Conservation (phyloP, 202 grass and related monocot genomes). For the Zizania palustris region DNA sequence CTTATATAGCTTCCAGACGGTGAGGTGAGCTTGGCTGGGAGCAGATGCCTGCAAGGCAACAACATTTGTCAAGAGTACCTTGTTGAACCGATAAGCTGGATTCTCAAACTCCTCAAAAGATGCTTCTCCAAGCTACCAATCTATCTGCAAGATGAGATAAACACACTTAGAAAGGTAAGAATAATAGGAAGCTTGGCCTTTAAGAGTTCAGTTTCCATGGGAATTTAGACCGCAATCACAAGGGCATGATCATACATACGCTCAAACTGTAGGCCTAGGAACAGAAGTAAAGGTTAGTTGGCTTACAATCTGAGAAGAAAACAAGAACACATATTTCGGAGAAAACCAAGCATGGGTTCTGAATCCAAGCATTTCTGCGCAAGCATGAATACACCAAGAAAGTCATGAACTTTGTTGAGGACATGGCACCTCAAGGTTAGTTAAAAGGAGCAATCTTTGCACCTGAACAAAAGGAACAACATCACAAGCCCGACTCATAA, state of each 20-base stretch:
- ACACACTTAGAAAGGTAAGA: conserved; percentile 32
- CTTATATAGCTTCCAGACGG: too few relatives aligned
- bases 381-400: too few relatives aligned
- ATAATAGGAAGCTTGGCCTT: conserved; percentile 33
- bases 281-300: too few relatives aligned
- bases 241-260: too few relatives aligned
- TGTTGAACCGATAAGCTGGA: too few relatives aligned
- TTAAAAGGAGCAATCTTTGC: conserved; percentile 39
- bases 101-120: conserved; percentile 2
- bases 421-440: conserved; percentile 36
- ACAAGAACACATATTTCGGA: conserved; percentile 29
- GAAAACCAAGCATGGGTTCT: conserved; percentile 4
- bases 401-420: conserved; percentile 33
- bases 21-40: too few relatives aligned
- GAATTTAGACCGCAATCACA: too few relatives aligned
- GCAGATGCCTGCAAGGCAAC: too few relatives aligned
- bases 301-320: too few relatives aligned
- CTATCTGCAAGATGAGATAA: conserved; percentile 50
- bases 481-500: conserved; percentile 21
- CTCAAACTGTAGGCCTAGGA: too few relatives aligned
- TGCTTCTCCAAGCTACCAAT: conserved; percentile 7
- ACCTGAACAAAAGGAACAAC: conserved; percentile 29
- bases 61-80: conserved; percentile 43
- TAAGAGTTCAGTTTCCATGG: conserved; percentile 30
- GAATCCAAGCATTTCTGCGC: conserved; percentile 16